A percentile compares a stretch with the other conserved stretches of the same genome.
These are phyloP conservation scores for Penicillium sp. DNA, from an alignment of 2,329 filamentous ascomycete species.

Conservation along the genomic window DNA sequence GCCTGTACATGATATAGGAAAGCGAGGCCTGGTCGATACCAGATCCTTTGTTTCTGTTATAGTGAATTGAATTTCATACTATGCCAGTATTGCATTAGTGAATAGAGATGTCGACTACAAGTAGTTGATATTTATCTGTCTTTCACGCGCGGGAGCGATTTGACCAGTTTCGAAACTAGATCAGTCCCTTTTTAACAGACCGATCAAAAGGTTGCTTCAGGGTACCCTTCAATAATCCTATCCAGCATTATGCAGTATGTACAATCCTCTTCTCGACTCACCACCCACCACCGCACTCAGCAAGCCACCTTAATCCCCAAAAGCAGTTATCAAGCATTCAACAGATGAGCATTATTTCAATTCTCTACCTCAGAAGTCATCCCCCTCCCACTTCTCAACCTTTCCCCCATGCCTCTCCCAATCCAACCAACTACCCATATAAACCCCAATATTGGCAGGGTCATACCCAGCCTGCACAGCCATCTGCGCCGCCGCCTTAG, in stretches of 20 bases:
- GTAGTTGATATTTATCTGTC: neutral
- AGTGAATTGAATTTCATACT: slow-evolving; percentile 14
- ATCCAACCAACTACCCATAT: slow-evolving; percentile 61
- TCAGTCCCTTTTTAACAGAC: neutral
- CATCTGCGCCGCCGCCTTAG: slow-evolving; percentile 70
- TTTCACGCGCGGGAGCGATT: neutral
- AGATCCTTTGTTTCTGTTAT: slow-evolving; percentile 17
- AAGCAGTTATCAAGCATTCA: neutral
- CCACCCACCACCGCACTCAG: neutral
- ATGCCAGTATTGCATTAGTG: neutral
- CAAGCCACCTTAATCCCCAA: neutral
- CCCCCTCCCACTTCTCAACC: slow-evolving; percentile 48
- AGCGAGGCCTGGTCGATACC: slow-evolving; percentile 24
- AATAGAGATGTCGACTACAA: neutral
- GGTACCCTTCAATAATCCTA: neutral
- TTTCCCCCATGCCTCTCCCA: slow-evolving; percentile 73
- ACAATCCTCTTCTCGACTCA: neutral
- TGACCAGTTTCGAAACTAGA: neutral
- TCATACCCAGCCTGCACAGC: slow-evolving; percentile 74
- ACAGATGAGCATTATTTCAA: neutral
- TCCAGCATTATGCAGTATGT: neutral
- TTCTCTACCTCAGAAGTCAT: slow-evolving; percentile 16
- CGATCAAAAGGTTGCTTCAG: neutral
- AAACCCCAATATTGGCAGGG: slow-evolving; percentile 56
- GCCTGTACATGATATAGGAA: slow-evolving; percentile 31